Percentiles rank a stretch among this genome's conserved stretches.
phyloP scores from a whole-genome alignment of 305 asterid genomes.

The Nicotiana rustica region DNA sequence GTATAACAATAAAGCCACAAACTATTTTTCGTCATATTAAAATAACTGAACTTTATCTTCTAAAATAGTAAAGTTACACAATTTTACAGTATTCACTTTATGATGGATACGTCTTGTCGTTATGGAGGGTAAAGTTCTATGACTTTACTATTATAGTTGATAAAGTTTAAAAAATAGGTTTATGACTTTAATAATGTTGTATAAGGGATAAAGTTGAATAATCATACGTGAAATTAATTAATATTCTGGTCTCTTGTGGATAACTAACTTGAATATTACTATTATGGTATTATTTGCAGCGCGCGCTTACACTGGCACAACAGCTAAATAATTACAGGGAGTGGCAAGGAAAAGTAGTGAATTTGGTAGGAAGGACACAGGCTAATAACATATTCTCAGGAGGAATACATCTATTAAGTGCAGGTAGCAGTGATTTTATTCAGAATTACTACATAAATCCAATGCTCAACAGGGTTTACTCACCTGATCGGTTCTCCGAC shows the following conservation, averaged over 20 bases:
- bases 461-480: conserved; percentile 54
- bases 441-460: conserved; percentile 88
- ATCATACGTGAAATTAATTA: background rate
- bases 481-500: conserved; percentile 73
- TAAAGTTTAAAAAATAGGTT: background rate
- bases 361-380: conserved; percentile 58
- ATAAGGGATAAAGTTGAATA: background rate
- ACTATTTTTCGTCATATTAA: too few species aligned
- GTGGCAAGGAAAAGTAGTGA: conserved; percentile 75
- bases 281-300: conserved; percentile 51
- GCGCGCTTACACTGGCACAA: conserved; percentile 66
- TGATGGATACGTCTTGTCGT: too few species aligned
- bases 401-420: conserved; percentile 76
- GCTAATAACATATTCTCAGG: conserved; percentile 67
- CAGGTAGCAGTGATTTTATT: conserved; percentile 91
- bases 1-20: too few species aligned
- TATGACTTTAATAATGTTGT: background rate
- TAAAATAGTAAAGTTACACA: too few species aligned
- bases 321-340: conserved; percentile 72
- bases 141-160: background rate
- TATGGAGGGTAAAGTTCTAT: too few species aligned
- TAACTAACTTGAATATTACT: background rate
- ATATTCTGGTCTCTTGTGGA: background rate
- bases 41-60: too few species aligned
- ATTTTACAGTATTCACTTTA: too few species aligned